Base-by-base conservation (phyloP, 495 filamentous ascomycete species). In the Xylaria intraflava region DNA sequence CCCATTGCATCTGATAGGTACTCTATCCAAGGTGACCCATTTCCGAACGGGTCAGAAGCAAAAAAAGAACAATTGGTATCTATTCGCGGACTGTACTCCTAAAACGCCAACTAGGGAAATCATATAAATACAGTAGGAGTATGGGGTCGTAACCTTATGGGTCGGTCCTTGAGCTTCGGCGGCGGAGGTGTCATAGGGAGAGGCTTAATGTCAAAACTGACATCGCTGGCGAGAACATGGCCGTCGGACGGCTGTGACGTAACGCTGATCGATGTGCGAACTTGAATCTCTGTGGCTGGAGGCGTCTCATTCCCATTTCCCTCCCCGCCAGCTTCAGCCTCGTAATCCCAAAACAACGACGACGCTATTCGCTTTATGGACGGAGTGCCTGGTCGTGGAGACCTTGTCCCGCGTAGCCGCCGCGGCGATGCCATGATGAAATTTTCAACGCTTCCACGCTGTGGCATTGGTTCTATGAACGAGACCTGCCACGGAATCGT, bases 341-440 rank as follows among this genome's bases (percentile, higher is more conserved):
- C 45, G 26, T 40, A 47, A 3, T 33, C 51, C 52, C 52, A 49
- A 20, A 33, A 48, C 27, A 36, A 42, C 3, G 45, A 42, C 22
- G 52, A 55, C 17, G 35, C 20, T 17, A 43, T 35, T 20, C 52
- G 31, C n/a, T 43, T 55, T 6, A 36, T 27, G 7, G 45, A 41
- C 17, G 45, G 45, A 10, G 24, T 55, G 1, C 17, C 17, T 14
- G 45, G 14, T 12, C 45, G 36, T 8, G 45, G 24, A 20, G 26
- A 27, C 30, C 38, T 17, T 3, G 14, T 5, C 20, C 17, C 30
- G 6, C 42, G 36, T 22, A 49, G 24, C 9, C 38, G 52, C 22
- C 44, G 52, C n/a, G 44, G 52, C 16, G 52, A 41, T 45, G 33
- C 35, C 52, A 55, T 49, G 22, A 55, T 49, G 35, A 55, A 48